These are phyloP conservation scores for Mallotus repandus DNA, from an alignment of 441 rosid species.

Conservation along the genomic window DNA sequence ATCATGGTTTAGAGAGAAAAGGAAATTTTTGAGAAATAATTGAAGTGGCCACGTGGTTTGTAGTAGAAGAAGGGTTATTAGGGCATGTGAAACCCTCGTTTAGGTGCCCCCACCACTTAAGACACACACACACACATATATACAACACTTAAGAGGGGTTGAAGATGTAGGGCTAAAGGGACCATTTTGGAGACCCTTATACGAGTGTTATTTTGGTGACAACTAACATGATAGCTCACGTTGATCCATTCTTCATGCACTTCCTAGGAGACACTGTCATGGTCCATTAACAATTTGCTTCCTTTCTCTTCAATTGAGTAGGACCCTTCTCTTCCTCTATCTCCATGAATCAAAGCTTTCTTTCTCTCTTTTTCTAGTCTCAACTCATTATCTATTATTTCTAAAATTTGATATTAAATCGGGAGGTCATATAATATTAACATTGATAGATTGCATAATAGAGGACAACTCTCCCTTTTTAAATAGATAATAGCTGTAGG, in stretches of 20 bases:
- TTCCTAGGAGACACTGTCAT: constrained; percentile 44
- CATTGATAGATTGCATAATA: no score
- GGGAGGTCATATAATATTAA: no score
- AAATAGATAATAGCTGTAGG: no score
- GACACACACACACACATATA: not conserved
- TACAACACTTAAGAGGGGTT: constrained; percentile 8
- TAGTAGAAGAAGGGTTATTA: constrained; percentile 40
- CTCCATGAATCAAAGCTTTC: constrained; percentile 14
- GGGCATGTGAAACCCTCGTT: constrained; percentile 46
- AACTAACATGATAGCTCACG: constrained; percentile 49
- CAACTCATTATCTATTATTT: not conserved
- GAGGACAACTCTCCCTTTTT: no score
- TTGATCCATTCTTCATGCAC: constrained; percentile 39
- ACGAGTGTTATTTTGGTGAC: constrained; percentile 28
- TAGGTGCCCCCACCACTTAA: constrained; percentile 32
- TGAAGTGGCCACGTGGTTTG: constrained; percentile 47
- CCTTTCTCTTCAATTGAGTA: constrained; percentile 29
- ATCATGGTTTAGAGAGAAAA: not conserved
- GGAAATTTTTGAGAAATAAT: constrained; percentile 10
- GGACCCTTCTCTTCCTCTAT: constrained; percentile 23
- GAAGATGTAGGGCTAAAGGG: constrained; percentile 21
- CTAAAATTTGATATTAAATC: no score
- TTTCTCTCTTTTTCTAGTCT: constrained; percentile 15
- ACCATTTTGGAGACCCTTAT: constrained; percentile 23
- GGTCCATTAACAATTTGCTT: constrained; percentile 28